A percentile compares a stretch with the other conserved stretches of the same genome.
These are phyloP conservation scores for Haplosporangium gracile DNA, from an alignment of 192 early-diverging fungal species.

Conservation along the genomic window DNA sequence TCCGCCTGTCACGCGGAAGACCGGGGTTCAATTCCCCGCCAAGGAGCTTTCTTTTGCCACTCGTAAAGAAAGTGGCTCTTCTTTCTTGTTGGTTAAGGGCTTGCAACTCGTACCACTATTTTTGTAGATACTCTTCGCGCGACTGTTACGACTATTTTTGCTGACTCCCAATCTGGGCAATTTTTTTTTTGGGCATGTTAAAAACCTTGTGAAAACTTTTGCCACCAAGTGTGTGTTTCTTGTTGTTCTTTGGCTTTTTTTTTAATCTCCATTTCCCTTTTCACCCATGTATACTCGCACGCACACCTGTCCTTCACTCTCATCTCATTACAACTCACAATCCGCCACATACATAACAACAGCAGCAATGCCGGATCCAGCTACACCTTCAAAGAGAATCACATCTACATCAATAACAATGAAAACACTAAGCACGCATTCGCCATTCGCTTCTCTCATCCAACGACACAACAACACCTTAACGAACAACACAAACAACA, in stretches of 20 bases:
- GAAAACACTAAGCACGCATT: not conserved
- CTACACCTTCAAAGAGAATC: not conserved
- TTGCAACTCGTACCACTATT: no score
- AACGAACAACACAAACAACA: not conserved
- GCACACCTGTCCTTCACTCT: not conserved
- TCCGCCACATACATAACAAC: not conserved
- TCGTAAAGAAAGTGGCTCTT: not conserved
- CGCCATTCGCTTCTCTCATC: not conserved
- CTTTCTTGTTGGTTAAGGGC: not conserved
- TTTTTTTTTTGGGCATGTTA: no score
- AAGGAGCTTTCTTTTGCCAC: not conserved
- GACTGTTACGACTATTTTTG: no score
- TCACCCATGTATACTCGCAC: not conserved
- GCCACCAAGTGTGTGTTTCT: no score
- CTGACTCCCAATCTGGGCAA: no score
- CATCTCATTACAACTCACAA: not conserved
- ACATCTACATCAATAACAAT: not conserved
- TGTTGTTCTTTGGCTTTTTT: no score
- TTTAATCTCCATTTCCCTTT: no score
- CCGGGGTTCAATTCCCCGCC: slow-evolving; percentile 26
- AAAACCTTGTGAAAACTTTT: no score
- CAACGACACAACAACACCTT: not conserved
- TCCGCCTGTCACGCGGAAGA: slow-evolving; percentile 26
- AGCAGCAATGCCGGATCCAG: not conserved
- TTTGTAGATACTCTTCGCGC: no score